Percentiles rank a stretch among this genome's conserved stretches.
Evolutionary conservation across 805 yeast genomes (phyloP).

Genomic region (Blastobotrys mokoenaii): DNA sequence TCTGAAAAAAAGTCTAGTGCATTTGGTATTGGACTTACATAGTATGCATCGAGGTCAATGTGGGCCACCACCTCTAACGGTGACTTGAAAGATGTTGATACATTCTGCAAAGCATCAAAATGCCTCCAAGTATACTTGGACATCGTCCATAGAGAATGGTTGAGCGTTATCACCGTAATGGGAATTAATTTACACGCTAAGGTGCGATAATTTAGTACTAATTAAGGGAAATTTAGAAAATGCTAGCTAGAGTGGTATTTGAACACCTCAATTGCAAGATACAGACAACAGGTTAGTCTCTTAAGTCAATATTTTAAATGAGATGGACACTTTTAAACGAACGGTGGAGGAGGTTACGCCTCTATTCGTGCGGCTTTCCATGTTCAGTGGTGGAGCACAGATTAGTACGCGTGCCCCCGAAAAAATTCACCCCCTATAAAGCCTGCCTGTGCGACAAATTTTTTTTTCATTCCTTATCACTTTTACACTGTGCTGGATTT

Average conservation of each 20-base stretch:
- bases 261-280: too few relatives aligned
- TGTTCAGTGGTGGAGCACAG: neutral
- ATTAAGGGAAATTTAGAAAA: neutral
- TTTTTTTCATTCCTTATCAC: neutral
- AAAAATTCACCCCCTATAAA: neutral
- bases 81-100: conserved; percentile 42
- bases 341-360: too few relatives aligned
- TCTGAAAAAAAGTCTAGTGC: too few relatives aligned
- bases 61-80: conserved; percentile 77
- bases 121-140: conserved; percentile 12
- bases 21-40: conserved; percentile 18
- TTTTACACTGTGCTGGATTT: neutral
- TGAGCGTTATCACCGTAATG: neutral
- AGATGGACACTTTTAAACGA: too few relatives aligned
- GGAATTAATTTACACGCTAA: neutral
- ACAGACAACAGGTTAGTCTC: too few relatives aligned
- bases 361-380: neutral
- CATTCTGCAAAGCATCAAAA: conserved; percentile 13
- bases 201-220: neutral
- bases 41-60: conserved; percentile 89
- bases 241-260: too few relatives aligned
- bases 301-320: too few relatives aligned
- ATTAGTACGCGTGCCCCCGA: neutral
- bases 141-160: too few relatives aligned
- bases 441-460: neutral